Evolutionary conservation across 768 basidiomycete species (phyloP).

Genomic region (Leucosporidium scottii): DNA sequence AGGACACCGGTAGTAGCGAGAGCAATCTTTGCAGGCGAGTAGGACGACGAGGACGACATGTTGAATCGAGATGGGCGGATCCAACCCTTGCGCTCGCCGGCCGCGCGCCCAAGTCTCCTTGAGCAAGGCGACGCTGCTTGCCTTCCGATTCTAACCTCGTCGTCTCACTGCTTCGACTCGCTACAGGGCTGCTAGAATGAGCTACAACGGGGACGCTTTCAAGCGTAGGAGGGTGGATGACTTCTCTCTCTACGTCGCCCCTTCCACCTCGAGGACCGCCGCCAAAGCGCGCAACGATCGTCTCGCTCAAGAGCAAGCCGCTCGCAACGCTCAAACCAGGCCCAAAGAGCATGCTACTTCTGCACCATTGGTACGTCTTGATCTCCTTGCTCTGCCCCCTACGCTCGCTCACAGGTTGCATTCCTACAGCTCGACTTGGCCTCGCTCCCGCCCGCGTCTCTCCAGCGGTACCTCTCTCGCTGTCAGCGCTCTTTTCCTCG

Average conservation of each 20-base stretch:
- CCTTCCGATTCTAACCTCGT: no score
- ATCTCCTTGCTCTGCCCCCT: background rate
- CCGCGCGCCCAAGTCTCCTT: no score
- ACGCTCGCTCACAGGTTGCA: background rate
- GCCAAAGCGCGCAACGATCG: background rate
- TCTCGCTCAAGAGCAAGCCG: no score
- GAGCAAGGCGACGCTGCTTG: background rate
- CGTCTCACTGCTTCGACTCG: no score
- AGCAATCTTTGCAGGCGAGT: slow-evolving; percentile 19
- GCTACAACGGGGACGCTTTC: background rate
- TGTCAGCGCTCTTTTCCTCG: slow-evolving; percentile 3
- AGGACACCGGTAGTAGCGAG: slow-evolving; percentile 38
- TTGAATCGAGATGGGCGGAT: no score
- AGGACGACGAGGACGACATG: slow-evolving; percentile 11
- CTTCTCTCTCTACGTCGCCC: background rate
- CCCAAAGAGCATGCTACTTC: no score
- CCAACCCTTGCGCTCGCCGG: no score
- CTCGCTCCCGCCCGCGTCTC: slow-evolving; percentile 13
- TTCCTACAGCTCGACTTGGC: slow-evolving; percentile 1
- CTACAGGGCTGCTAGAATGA: no score
- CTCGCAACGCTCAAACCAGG: no score
- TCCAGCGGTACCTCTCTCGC: slow-evolving; percentile 30
- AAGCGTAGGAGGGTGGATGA: slow-evolving; percentile 1
- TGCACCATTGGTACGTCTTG: background rate
- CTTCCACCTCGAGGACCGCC: background rate